A percentile compares a stretch with the other conserved stretches of the same genome.
phyloP scores from a whole-genome alignment of 345 rosid genomes.

The Lumnitzera littorea region DNA sequence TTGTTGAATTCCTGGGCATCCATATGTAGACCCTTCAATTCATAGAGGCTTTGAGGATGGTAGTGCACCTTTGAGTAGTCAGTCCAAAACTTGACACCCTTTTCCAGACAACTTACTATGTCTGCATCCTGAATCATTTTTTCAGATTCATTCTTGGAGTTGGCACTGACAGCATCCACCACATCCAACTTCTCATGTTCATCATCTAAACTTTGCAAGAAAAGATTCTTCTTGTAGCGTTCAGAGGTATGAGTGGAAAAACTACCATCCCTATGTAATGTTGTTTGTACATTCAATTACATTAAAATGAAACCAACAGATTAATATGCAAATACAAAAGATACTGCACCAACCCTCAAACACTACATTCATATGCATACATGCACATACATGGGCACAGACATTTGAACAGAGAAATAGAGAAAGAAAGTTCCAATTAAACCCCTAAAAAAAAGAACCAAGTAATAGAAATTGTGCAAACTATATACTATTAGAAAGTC shows the following conservation, averaged over 20 bases:
- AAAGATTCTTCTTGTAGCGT: constrained; percentile 57
- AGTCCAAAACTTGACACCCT: constrained; percentile 71
- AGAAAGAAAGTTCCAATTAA: neutral
- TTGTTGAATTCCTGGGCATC: constrained; percentile 52
- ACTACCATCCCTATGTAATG: constrained; percentile 54
- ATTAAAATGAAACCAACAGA: neutral
- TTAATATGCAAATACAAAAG: neutral
- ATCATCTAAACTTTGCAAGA: constrained; percentile 67
- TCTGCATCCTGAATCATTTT: constrained; percentile 57
- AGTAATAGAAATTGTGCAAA: too few species aligned
- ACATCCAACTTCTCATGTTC: constrained; percentile 18
- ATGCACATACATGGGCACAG: neutral
- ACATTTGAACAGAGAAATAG: neutral
- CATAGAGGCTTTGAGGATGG: constrained; percentile 73
- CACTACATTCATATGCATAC: neutral
- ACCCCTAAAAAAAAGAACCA: neutral
- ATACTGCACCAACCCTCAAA: neutral
- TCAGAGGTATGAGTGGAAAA: constrained; percentile 52
- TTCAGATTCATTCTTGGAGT: constrained; percentile 17
- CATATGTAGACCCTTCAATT: constrained; percentile 64
- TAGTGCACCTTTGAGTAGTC: constrained; percentile 86
- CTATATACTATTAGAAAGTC: neutral
- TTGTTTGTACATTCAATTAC: constrained; percentile 14
- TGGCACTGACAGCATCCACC: constrained; percentile 8
- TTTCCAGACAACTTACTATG: constrained; percentile 62